These are phyloP conservation scores for Backusella psychrophila DNA, from an alignment of 192 early-diverging fungal genomes.

Conservation along the genomic window DNA sequence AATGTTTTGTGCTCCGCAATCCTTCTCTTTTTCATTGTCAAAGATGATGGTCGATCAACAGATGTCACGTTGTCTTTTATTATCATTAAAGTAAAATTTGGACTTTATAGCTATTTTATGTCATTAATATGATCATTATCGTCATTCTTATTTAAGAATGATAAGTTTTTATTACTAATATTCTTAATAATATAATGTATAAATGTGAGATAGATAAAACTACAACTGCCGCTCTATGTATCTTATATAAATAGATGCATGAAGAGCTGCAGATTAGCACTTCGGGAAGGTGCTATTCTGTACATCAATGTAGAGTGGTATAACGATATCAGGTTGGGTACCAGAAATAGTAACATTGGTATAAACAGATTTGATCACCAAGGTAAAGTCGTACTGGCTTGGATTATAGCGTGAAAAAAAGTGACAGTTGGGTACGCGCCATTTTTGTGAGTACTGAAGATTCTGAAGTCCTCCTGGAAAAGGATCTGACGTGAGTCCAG, in stretches of 20 bases:
- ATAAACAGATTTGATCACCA: slow-evolving; percentile 7
- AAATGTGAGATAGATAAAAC: neutral
- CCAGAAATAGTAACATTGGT: neutral
- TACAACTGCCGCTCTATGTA: neutral
- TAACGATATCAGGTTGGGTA: neutral
- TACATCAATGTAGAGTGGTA: slow-evolving; percentile 1
- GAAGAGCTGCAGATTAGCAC: neutral
- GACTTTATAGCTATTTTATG: neutral
- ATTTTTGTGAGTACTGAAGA: neutral
- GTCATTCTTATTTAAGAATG: neutral
- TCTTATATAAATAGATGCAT: neutral
- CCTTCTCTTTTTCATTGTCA: neutral
- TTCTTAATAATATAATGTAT: neutral
- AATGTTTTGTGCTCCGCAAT: neutral
- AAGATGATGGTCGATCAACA: neutral
- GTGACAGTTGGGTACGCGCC: slow-evolving; percentile 25
- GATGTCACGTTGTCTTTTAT: neutral
- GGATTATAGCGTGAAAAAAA: slow-evolving; percentile 23
- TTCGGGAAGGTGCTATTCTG: neutral
- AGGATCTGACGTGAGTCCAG: neutral
- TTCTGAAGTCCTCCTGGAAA: slow-evolving; percentile 7
- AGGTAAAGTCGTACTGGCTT: slow-evolving; percentile 1
- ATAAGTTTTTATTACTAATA: neutral
- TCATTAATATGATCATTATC: neutral
- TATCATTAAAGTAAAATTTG: neutral